phyloP scores from a whole-genome alignment of 2,329 filamentous ascomycete genomes.

The Incumbomyces lentus region DNA sequence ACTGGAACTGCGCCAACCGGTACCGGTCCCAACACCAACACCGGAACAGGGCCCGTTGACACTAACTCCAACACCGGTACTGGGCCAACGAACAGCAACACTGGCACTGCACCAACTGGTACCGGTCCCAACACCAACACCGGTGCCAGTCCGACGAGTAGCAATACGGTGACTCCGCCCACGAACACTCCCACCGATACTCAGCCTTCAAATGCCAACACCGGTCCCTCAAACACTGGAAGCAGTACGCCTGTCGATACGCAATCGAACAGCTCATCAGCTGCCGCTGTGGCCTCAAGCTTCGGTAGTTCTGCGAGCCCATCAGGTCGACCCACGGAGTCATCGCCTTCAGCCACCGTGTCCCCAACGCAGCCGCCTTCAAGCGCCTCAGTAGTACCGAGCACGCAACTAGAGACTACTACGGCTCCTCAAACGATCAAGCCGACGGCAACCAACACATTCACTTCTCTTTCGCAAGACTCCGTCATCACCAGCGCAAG shows the following conservation, averaged over 20 bases:
- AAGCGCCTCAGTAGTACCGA: neutral
- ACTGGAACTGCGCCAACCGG: too few relatives aligned
- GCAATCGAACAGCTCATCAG: neutral
- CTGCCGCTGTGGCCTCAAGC: neutral
- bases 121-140: conserved; percentile 6
- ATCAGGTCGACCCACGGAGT: neutral
- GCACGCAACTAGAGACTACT: neutral
- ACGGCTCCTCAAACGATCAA: conserved; percentile 30
- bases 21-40: conserved; percentile 16
- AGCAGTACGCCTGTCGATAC: conserved; percentile 8
- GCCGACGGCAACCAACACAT: conserved; percentile 37
- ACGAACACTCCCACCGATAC: conserved; percentile 8
- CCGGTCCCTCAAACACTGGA: conserved; percentile 8
- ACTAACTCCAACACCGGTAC: conserved; percentile 3
- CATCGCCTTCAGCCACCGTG: neutral
- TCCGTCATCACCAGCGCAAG: conserved; percentile 24
- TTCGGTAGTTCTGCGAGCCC: neutral
- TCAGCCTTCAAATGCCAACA: conserved; percentile 13
- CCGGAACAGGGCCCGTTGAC: neutral
- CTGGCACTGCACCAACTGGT: conserved; percentile 1
- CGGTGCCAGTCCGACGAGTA: neutral
- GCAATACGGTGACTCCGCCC: neutral
- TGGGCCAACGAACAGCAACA: neutral
- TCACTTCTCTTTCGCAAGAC: conserved; percentile 28
- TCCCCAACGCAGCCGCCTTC: conserved; percentile 1